Evolutionary conservation across 345 rosid genomes (phyloP).

Genomic region (Linum usitatissimum): DNA sequence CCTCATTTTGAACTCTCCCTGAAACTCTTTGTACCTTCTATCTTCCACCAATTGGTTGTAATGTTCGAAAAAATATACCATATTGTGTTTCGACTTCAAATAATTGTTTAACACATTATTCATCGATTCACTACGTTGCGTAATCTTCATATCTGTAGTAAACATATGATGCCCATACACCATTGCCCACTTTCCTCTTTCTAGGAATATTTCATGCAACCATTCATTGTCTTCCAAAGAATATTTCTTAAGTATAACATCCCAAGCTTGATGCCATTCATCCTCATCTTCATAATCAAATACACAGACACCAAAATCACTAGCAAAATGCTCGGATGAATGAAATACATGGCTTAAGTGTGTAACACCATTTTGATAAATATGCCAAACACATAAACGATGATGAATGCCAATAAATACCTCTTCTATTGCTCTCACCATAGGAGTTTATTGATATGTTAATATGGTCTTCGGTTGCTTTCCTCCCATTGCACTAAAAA

Average conservation of each 20-base stretch:
- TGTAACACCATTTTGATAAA: conserved; percentile 24
- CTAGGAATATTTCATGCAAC: conserved; percentile 19
- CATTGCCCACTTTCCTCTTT: conserved; percentile 28
- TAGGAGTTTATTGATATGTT: conserved; percentile 28
- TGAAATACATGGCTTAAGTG: conserved; percentile 20
- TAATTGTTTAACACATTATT: conserved; percentile 18
- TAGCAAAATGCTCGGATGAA: conserved; percentile 16
- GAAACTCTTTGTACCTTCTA: conserved; percentile 27
- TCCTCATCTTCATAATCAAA: conserved; percentile 22
- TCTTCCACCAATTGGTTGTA: conserved; percentile 19
- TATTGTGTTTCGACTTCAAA: conserved; percentile 21
- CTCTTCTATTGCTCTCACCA: conserved; percentile 16
- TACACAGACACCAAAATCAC: conserved; percentile 23
- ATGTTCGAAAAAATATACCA: conserved; percentile 23
- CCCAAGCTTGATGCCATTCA: conserved; percentile 26
- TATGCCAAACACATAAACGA: conserved; percentile 27
- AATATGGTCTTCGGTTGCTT: conserved; percentile 32
- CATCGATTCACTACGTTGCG: conserved; percentile 16
- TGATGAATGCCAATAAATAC: conserved; percentile 18
- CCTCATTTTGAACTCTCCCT: conserved; percentile 26
- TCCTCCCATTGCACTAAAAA: conserved; percentile 25
- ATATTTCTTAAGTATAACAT: conserved; percentile 19
- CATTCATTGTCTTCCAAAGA: conserved; percentile 23
- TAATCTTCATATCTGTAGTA: conserved; percentile 17
- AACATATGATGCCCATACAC: conserved; percentile 24